Conservation (phyloP, 2,329 filamentous ascomycete species). For the Nothomitra cinnamomea region DNA sequence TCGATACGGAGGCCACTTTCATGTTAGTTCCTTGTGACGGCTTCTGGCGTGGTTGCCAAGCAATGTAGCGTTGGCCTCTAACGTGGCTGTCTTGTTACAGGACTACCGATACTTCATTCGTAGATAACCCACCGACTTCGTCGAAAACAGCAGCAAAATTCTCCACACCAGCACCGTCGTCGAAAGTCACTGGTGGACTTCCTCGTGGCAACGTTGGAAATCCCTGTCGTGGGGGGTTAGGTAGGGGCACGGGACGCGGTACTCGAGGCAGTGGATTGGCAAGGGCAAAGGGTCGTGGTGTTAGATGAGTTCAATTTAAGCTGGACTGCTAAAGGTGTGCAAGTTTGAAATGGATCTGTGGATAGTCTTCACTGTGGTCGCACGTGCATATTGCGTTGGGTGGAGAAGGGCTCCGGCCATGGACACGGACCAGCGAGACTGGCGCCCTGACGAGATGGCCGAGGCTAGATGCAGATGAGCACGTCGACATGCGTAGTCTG, state of each 20-base stretch:
- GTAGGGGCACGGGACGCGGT: conserved; percentile 10
- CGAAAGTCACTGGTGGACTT: conserved; percentile 8
- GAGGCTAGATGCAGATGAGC: no score
- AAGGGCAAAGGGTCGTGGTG: conserved; percentile 13
- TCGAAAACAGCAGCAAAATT: conserved; percentile 29
- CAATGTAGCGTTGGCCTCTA: background rate
- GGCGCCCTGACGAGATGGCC: no score
- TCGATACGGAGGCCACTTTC: conserved; percentile 63
- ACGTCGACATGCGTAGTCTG: no score
- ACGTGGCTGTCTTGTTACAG: conserved; percentile 25
- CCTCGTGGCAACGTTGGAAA: conserved; percentile 8
- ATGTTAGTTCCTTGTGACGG: conserved; percentile 38
- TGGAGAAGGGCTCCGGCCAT: no score
- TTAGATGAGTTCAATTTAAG: background rate
- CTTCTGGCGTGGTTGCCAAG: background rate
- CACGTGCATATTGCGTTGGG: no score
- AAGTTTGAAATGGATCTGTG: background rate
- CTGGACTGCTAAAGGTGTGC: background rate
- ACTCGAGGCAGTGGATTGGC: conserved; percentile 14
- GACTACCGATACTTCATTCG: conserved; percentile 82
- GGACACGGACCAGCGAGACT: no score
- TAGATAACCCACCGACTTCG: conserved; percentile 58
- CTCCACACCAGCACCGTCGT: conserved; percentile 19
- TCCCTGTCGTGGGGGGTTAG: conserved; percentile 6
- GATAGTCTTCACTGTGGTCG: background rate